A percentile compares a stretch with the other conserved stretches of the same genome.
phyloP scores from a whole-genome alignment of 805 yeast genomes.

The Isabelozyma heimii region DNA sequence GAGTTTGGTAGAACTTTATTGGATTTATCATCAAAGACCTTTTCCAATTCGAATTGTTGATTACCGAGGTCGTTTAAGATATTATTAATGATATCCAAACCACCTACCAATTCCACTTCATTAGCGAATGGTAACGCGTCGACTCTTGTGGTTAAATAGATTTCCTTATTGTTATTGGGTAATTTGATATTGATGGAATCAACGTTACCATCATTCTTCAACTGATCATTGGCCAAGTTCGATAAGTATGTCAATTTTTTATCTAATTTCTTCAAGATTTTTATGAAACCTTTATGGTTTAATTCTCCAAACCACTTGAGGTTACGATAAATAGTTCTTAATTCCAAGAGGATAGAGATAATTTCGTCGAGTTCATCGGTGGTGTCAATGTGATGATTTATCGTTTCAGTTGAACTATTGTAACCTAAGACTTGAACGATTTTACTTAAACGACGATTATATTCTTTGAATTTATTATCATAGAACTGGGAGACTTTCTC shows the following conservation, averaged over 20 bases:
- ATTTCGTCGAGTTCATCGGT: slow-evolving; percentile 42
- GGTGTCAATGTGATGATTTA: slow-evolving; percentile 32
- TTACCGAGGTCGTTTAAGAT: slow-evolving; percentile 53
- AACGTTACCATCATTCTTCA: slow-evolving; percentile 6
- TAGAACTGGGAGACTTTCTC: slow-evolving; percentile 81
- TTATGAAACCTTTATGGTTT: slow-evolving; percentile 84
- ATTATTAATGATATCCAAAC: slow-evolving; percentile 51
- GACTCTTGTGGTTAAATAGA: slow-evolving; percentile 59
- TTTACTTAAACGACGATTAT: slow-evolving; percentile 62
- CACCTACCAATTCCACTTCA: slow-evolving; percentile 55
- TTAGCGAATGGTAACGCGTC: slow-evolving; percentile 76
- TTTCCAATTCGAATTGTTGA: slow-evolving; percentile 4
- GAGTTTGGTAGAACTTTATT: neutral
- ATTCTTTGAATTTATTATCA: slow-evolving; percentile 69
- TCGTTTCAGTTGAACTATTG: slow-evolving; percentile 12
- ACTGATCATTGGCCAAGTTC: slow-evolving; percentile 17
- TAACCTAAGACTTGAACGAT: slow-evolving; percentile 35
- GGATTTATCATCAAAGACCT: neutral
- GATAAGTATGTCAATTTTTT: slow-evolving; percentile 52
- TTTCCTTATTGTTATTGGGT: slow-evolving; percentile 35
- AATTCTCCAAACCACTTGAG: slow-evolving; percentile 93
- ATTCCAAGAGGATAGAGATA: slow-evolving; percentile 60
- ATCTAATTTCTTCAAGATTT: slow-evolving; percentile 86
- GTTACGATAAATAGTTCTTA: slow-evolving; percentile 73
- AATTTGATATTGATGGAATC: slow-evolving; percentile 10